Conservation (phyloP, 441 rosid genomes). For the Lepidium campestre region DNA sequence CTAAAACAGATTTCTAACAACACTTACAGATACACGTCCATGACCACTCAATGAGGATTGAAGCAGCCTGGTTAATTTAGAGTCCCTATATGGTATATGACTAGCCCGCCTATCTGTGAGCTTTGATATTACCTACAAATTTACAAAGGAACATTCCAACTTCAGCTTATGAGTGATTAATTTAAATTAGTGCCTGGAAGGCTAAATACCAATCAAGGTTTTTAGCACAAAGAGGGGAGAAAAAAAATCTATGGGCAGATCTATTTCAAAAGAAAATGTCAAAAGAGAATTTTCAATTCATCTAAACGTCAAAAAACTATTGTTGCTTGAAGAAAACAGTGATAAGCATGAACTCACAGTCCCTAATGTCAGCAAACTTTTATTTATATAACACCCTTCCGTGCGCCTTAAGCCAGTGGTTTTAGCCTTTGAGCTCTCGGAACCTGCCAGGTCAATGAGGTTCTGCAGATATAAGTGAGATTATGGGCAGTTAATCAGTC, state of each 20-base stretch:
- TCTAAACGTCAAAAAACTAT: background rate
- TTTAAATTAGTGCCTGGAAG: too few species aligned
- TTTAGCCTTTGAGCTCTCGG: slow-evolving; percentile 99
- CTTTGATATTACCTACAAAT: slow-evolving; percentile 78
- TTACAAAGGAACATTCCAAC: too few species aligned
- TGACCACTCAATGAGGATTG: slow-evolving; percentile 79
- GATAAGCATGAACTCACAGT: slow-evolving; percentile 54
- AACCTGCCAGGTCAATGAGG: slow-evolving; percentile 99
- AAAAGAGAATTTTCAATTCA: background rate
- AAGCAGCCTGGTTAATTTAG: slow-evolving; percentile 72
- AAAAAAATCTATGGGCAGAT: background rate
- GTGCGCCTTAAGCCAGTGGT: slow-evolving; percentile 89
- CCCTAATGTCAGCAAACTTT: slow-evolving; percentile 97
- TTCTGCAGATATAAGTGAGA: slow-evolving; percentile 68
- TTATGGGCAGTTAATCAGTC: slow-evolving; percentile 11
- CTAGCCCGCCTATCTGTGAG: slow-evolving; percentile 58
- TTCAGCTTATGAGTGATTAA: too few species aligned
- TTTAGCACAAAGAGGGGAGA: too few species aligned
- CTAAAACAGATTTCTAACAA: too few species aligned
- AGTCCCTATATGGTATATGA: slow-evolving; percentile 79
- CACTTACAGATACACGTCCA: slow-evolving; percentile 78
- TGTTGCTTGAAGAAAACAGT: slow-evolving; percentile 7
- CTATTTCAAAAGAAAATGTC: background rate
- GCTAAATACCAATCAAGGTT: too few species aligned
- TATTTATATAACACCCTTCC: slow-evolving; percentile 97